These are phyloP conservation scores for Nemania serpens DNA, from an alignment of 2,329 filamentous ascomycete genomes.

Conservation along the genomic window DNA sequence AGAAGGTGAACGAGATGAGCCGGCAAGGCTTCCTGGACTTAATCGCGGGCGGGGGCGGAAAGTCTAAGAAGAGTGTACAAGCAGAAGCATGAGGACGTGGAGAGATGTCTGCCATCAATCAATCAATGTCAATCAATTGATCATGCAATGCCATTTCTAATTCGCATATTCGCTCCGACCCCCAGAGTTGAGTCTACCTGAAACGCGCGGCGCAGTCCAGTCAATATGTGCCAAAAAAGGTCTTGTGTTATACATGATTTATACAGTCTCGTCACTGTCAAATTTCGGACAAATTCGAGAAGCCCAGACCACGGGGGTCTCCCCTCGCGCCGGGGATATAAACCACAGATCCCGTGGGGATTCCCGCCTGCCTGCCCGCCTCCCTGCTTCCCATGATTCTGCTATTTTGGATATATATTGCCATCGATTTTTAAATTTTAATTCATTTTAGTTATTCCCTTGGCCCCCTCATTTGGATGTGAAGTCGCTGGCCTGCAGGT, in stretches of 20 bases:
- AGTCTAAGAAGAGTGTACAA: conserved; percentile 61
- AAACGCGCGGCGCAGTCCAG: neutral
- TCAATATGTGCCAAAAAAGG: neutral
- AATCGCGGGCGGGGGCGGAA: conserved; percentile 70
- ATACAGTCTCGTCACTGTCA: conserved; percentile 9
- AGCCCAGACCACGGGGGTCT: neutral
- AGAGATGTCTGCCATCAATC: too few relatives aligned
- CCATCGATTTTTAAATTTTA: too few relatives aligned
- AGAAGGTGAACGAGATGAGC: conserved; percentile 93
- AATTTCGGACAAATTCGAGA: conserved; percentile 1
- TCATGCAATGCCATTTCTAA: too few relatives aligned
- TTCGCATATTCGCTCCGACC: neutral
- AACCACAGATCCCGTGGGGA: neutral
- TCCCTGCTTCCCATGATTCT: too few relatives aligned
- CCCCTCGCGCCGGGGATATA: neutral
- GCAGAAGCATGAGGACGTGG: conserved; percentile 55
- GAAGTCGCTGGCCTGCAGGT: conserved; percentile 95
- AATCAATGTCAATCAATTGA: too few relatives aligned
- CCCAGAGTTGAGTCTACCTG: conserved; percentile 36
- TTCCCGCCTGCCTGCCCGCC: too few relatives aligned
- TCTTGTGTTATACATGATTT: conserved; percentile 33
- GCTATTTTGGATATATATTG: conserved; percentile 1
- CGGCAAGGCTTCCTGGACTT: conserved; percentile 95
- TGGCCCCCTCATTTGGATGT: conserved; percentile 37
- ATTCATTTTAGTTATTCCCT: too few relatives aligned